Conservation (phyloP, 2,329 filamentous ascomycete species). For the Trichophyton equinum region DNA sequence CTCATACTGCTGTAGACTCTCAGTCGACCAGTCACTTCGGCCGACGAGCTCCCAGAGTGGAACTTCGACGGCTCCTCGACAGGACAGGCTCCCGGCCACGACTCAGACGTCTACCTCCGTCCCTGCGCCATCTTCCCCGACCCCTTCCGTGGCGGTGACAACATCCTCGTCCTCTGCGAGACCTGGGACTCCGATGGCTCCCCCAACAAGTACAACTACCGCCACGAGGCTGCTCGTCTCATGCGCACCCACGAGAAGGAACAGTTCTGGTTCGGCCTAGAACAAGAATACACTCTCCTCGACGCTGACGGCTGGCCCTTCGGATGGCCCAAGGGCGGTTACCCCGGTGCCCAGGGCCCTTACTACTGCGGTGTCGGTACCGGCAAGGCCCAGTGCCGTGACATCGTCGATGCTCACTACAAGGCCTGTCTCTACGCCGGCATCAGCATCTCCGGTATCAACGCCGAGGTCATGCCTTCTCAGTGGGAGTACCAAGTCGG, state of each 20-base stretch:
- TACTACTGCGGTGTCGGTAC: slow-evolving; percentile 98
- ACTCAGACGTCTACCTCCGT: slow-evolving; percentile 95
- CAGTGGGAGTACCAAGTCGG: slow-evolving; percentile 99
- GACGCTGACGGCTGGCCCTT: slow-evolving; percentile 78
- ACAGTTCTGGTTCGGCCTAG: slow-evolving; percentile 93
- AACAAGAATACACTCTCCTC: slow-evolving; percentile 94
- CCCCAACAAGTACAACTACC: slow-evolving; percentile 98
- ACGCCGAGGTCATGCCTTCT: slow-evolving; percentile 95
- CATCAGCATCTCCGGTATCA: slow-evolving; percentile 93
- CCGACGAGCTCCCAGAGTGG: slow-evolving; percentile 62
- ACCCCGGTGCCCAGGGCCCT: slow-evolving; percentile 82
- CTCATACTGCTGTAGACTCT: slow-evolving; percentile 44
- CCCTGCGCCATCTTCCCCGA: slow-evolving; percentile 82
- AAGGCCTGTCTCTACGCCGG: slow-evolving; percentile 79
- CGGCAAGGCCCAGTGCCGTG: slow-evolving; percentile 93
- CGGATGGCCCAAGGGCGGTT: slow-evolving; percentile 79
- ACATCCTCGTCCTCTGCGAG: slow-evolving; percentile 88
- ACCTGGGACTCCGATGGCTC: slow-evolving; percentile 89
- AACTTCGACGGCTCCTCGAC: slow-evolving; percentile 86
- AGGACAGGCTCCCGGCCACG: slow-evolving; percentile 80
- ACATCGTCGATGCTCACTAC: slow-evolving; percentile 93
- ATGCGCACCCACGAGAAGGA: slow-evolving; percentile 77
- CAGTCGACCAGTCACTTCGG: slow-evolving; percentile 41
- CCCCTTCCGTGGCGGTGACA: slow-evolving; percentile 77
- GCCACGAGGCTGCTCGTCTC: slow-evolving; percentile 76